Base-by-base conservation (phyloP, 2,329 filamentous ascomycete genomes). In the Escovopsis sp. region DNA sequence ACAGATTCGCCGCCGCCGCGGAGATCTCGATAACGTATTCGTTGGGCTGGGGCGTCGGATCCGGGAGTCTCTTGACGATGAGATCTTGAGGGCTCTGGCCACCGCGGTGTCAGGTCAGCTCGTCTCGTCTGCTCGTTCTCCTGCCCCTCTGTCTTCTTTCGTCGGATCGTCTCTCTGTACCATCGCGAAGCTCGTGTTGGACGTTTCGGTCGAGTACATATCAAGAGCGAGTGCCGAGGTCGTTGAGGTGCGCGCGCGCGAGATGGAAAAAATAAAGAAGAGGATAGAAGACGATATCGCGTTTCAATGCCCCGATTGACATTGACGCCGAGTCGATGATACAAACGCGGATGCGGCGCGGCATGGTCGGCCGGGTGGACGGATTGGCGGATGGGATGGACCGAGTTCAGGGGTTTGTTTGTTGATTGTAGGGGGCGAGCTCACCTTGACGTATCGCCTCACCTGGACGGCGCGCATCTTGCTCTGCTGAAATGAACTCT, bases 1-100 rank as follows among this genome's bases (percentile, higher is more conserved):
- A 96, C 70, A 96, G 96, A 63, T 96, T 96, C 49, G 84, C 83
- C 15, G 85, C 88, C 1, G 81, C 72, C 32, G 88, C 84, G 58
- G 85, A 82, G 49, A 96, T 81, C 51, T 77, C 72, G 53, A 96
- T 81, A 43, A 92, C 68, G 55, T 94, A 96, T 61, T 94, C 75
- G 51, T 81, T 64, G 23, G 74, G 58, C 8, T 68, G 65, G 2
- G 86, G 83, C 1, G 62, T 61, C 1, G 85, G 87, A 36, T 86
- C 82, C 14, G 85, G 76, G 12, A 94, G 70, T 16, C 73, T 67
- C 14, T 73, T 69, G 44, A 93, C 79, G 41, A 65, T 70, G 55
- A 96, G 82, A 51, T 90, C 82, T 41, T 76, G 64, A 2, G 87
- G 85, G 25, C 76, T 77, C 81, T 90, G 41, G 14, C n/a, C n/a